A percentile compares a stretch with the other conserved stretches of the same genome.
Conservation (phyloP, 2,329 filamentous ascomycete genomes). For the Fusarium transvaalense region DNA sequence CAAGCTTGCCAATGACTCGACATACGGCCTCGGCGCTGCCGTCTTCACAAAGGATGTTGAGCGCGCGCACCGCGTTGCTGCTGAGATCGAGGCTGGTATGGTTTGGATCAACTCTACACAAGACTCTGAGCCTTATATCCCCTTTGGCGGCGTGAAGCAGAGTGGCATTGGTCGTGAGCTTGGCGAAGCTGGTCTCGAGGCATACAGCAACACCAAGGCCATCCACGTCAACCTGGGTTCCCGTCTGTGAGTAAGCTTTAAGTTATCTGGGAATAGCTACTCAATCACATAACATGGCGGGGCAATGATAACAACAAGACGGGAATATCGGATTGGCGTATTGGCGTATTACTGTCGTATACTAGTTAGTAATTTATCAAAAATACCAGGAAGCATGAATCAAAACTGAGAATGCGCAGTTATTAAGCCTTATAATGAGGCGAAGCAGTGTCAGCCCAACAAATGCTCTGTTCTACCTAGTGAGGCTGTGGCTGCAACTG, state of each 20-base stretch:
- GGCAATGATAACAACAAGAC: background rate
- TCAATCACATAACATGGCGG: background rate
- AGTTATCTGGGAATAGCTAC: background rate
- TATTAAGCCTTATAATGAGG: constrained; percentile 11
- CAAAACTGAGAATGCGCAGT: background rate
- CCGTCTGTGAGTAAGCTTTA: constrained; percentile 32
- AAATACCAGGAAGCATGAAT: constrained; percentile 25
- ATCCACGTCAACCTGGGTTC: constrained; percentile 47
- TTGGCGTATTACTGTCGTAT: constrained; percentile 31
- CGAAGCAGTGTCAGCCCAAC: constrained; percentile 17
- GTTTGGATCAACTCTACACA: constrained; percentile 62
- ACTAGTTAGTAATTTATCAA: constrained; percentile 3
- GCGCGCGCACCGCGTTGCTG: constrained; percentile 82
- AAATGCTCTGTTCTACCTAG: background rate
- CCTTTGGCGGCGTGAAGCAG: constrained; percentile 49
- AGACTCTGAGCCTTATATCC: constrained; percentile 46
- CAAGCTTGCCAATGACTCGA: constrained; percentile 77
- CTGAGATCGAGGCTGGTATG: constrained; percentile 76
- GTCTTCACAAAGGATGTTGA: constrained; percentile 84
- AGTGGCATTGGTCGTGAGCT: constrained; percentile 47
- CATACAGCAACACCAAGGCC: constrained; percentile 46
- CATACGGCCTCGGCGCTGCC: constrained; percentile 83
- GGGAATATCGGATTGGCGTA: constrained; percentile 24
- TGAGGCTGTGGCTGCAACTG: constrained; percentile 14
- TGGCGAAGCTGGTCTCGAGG: constrained; percentile 46